Conservation (phyloP, 176 grass and related monocot species). For the Phoenix dactylifera region DNA sequence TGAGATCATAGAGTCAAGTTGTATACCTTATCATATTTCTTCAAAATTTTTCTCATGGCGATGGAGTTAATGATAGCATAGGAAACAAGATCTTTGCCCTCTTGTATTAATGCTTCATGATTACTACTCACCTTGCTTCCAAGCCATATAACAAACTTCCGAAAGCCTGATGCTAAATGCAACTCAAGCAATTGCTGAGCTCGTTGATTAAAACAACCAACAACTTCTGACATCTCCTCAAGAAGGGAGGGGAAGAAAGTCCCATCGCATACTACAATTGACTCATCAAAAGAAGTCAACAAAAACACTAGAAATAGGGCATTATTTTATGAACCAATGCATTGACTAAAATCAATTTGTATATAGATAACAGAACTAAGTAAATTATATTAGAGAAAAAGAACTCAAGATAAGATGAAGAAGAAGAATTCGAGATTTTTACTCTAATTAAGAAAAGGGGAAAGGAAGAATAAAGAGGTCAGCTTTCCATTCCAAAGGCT, state of each 20-base stretch:
- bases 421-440: no score
- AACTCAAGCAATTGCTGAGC: slow-evolving; percentile 69
- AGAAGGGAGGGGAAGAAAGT: slow-evolving; percentile 80
- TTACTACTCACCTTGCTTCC: slow-evolving; percentile 26
- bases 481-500: no score
- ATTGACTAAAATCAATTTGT: no score
- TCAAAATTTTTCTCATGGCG: slow-evolving; percentile 85
- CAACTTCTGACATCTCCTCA: slow-evolving; percentile 63
- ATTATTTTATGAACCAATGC: no score
- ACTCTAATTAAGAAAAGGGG: no score
- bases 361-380: no score
- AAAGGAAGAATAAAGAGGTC: no score
- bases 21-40: slow-evolving; percentile 88
- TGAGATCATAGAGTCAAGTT: background rate
- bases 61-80: slow-evolving; percentile 90
- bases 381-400: no score
- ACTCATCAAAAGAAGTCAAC: slow-evolving; percentile 7
- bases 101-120: slow-evolving; percentile 40
- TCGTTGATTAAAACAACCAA: slow-evolving; percentile 72
- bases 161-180: slow-evolving; percentile 69
- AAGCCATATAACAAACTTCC: slow-evolving; percentile 53
- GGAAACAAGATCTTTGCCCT: slow-evolving; percentile 75
- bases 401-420: no score
- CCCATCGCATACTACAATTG: slow-evolving; percentile 68
- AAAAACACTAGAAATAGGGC: no score